Evolutionary conservation across 768 basidiomycete genomes (phyloP).

Genomic region (Lenzites betulinus): DNA sequence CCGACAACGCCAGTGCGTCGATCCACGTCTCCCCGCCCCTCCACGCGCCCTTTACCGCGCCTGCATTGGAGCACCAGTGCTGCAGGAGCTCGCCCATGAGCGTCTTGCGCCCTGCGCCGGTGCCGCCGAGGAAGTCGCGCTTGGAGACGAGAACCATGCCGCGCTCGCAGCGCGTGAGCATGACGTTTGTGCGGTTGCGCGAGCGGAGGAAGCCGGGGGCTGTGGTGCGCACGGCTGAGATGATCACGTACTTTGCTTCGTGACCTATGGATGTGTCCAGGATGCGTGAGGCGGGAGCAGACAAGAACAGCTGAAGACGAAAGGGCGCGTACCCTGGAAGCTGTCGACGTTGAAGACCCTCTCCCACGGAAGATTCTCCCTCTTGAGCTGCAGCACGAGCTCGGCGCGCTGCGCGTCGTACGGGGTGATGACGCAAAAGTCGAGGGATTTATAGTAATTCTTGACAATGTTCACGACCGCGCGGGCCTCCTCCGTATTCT

Average conservation of each 20-base stretch:
- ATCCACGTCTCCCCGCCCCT: constrained; percentile 30
- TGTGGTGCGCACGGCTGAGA: constrained; percentile 52
- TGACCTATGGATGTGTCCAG: constrained; percentile 41
- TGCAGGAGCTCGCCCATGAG: constrained; percentile 43
- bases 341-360: constrained; percentile 55
- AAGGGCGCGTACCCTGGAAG: constrained; percentile 46
- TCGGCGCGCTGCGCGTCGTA: constrained; percentile 54
- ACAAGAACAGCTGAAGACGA: neutral
- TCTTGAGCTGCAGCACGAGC: constrained; percentile 40
- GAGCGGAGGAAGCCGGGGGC: constrained; percentile 49
- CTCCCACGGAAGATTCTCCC: constrained; percentile 40
- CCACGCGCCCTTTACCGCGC: constrained; percentile 27
- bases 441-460: constrained; percentile 38
- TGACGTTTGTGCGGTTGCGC: constrained; percentile 50
- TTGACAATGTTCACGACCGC: constrained; percentile 44
- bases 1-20: neutral
- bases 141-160: constrained; percentile 53
- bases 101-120: constrained; percentile 30
- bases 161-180: constrained; percentile 41
- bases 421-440: constrained; percentile 54
- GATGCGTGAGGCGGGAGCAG: neutral
- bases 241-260: constrained; percentile 49
- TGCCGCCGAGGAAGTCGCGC: constrained; percentile 39
- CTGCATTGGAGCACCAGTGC: constrained; percentile 23
- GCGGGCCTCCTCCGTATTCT: constrained; percentile 47